Evolutionary conservation across 2,329 filamentous ascomycete genomes (phyloP).

Genomic region (Lachnum nothofagi): DNA sequence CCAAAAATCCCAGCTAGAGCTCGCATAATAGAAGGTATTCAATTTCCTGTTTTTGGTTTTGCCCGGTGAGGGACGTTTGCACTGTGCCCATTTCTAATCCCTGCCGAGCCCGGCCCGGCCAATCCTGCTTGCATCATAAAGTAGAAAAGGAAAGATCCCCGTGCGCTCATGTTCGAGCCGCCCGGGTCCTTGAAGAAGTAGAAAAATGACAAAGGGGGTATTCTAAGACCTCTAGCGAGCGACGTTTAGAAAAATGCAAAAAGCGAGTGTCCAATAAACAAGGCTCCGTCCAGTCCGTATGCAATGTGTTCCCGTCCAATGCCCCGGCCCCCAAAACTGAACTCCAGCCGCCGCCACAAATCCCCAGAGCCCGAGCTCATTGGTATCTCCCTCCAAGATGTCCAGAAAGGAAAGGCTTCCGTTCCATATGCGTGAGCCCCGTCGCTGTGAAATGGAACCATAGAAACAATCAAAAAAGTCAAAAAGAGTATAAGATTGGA

Average conservation of each 20-base stretch:
- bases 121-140: neutral
- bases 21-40: no score
- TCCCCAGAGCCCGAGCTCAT: neutral
- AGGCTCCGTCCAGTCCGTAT: constrained; percentile 10
- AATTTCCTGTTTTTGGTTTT: no score
- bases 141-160: no score
- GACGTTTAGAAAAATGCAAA: no score
- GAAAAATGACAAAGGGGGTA: no score
- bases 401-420: constrained; percentile 3
- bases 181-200: no score
- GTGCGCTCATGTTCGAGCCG: no score
- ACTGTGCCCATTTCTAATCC: no score
- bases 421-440: constrained; percentile 1
- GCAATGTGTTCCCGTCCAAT: constrained; percentile 1
- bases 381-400: constrained; percentile 14
- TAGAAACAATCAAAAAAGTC: constrained; percentile 14
- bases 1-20: no score
- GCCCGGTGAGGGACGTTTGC: no score
- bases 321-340: neutral
- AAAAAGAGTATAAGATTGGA: neutral
- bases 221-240: neutral
- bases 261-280: no score
- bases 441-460: constrained; percentile 8
- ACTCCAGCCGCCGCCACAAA: no score
- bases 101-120: neutral